These are phyloP conservation scores for Saccharomycopsis sp. DNA, from an alignment of 805 yeast species.

Conservation along the genomic window DNA sequence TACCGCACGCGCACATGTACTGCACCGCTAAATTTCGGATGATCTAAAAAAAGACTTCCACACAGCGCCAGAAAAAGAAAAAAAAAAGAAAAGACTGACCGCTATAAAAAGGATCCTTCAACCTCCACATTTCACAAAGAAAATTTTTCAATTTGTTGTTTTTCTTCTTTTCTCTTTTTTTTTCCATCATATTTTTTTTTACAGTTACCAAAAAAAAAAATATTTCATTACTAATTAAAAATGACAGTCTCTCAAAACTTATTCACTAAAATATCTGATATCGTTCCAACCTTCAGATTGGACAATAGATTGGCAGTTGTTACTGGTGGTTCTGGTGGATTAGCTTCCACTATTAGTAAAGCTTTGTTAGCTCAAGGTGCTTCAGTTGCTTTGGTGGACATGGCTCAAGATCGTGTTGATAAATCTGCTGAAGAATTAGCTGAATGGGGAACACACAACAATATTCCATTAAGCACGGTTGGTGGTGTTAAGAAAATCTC, in stretches of 20 bases:
- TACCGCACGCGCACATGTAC: no score
- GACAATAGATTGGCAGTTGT: conserved; percentile 58
- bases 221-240: no score
- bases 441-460: conserved; percentile 40
- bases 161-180: neutral
- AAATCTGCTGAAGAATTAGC: conserved; percentile 40
- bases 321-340: conserved; percentile 67
- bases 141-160: no score
- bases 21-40: no score
- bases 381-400: conserved; percentile 52
- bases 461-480: conserved; percentile 28
- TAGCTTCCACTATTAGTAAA: conserved; percentile 54
- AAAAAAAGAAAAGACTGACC: neutral
- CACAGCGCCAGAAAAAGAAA: no score
- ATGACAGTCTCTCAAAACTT: conserved; percentile 15
- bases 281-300: conserved; percentile 46
- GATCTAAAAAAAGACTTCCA: no score
- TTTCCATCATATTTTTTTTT: neutral
- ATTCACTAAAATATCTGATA: conserved; percentile 25
- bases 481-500: conserved; percentile 31
- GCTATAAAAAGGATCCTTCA: neutral
- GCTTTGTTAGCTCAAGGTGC: conserved; percentile 50
- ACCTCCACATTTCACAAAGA: neutral
- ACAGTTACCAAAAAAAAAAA: no score
- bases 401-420: conserved; percentile 54